Base-by-base conservation (phyloP, 1,284 basidiomycete species). In the Austropuccinia psidii region DNA sequence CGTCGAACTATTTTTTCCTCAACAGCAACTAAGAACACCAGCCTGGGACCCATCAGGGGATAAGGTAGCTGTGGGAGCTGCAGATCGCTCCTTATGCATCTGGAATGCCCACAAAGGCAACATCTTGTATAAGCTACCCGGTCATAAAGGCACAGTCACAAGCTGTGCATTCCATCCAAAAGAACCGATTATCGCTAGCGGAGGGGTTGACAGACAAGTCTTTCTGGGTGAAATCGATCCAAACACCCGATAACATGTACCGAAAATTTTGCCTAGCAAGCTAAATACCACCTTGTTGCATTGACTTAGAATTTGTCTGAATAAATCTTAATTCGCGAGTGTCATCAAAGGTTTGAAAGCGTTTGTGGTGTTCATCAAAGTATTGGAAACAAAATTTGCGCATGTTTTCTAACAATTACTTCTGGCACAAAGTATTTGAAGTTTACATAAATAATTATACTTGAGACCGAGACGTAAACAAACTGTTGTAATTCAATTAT, bases 81-180 rank as follows among this genome's bases (percentile, higher is more conserved):
- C 68, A 4, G 68, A 72, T 62, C 68, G 68, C 19, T 60, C 68
- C 19, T 35, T 72, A 29, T 58, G 52, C 31, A 62, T 72, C 33
- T 72, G 68, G 68, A 55, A 72, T 29, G 68, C 52, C 17, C 37
- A 52, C 19, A 55, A 47, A 8, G 49, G 50, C 17, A 73, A 75
- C 19, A 78, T 80, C 5, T 58, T 79, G 49, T 80, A 79, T 75
- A 80, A 80, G 73, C 75, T 81, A 27, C 80, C 80, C 2, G 80
- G 80, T 4, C 80, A 81, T 67, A 77, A 76, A 69, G 80, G 80
- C 3, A 79, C 79, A 0, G 79, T 78, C 52, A 81, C 80, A 0
- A 78, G 79, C 1, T 78, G 78, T 11, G 77, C 76, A n/a, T 76
- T 79, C 55, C 80, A 81, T 75, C 80, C 80, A 0, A 75, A 61